Evolutionary conservation across 306 rosid genomes (phyloP), one percentile per base, ranked within the genome.

Genomic region (Quercus berberidifolia): DNA sequence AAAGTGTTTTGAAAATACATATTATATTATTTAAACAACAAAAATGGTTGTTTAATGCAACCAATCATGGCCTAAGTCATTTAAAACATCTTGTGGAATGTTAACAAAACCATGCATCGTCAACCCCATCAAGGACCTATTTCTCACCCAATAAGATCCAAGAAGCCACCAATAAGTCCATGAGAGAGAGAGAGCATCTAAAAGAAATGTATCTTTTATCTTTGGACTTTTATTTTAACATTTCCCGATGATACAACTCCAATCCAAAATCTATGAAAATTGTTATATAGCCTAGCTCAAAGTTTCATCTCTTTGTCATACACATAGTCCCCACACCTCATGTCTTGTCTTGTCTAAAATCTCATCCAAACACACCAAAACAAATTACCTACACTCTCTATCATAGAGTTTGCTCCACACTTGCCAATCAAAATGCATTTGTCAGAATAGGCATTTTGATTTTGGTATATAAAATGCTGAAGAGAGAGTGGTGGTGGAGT

Each of bases 31-130:
- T 35, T 35, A 35, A 35, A 35, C 1, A 35, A 35, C 2, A 0
- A 35, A 6, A 35, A 35, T 0, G 0, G 0, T 35, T 1, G 6
- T 5, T 33, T 5, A 35, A 38, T 0, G 0, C 43, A 6, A 6
- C 43, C 2, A 38, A 38, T 6, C 10, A 38, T 38, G 2, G 2
- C 2, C 2, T 6, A 35, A 1, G 9, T 35, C 43, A 6, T 35
- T 35, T 35, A 35, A 35, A 6, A 6, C 2, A 6, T 35, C 43
- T 0, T 0, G 43, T 6, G 43, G 46, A 38, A 38, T 38, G 10
- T 38, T 38, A 38, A 38, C 46, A 49, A 49, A 49, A 3, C 5
- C 54, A 49, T 12, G 17, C 54, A 13, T 49, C 3, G 54, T 49
- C 17, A 49, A 49, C 14, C 4, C 17, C 54, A 12, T 12, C 54